phyloP scores from a whole-genome alignment of 257 asterid genomes.

The Jacaranda mimosifolia region DNA sequence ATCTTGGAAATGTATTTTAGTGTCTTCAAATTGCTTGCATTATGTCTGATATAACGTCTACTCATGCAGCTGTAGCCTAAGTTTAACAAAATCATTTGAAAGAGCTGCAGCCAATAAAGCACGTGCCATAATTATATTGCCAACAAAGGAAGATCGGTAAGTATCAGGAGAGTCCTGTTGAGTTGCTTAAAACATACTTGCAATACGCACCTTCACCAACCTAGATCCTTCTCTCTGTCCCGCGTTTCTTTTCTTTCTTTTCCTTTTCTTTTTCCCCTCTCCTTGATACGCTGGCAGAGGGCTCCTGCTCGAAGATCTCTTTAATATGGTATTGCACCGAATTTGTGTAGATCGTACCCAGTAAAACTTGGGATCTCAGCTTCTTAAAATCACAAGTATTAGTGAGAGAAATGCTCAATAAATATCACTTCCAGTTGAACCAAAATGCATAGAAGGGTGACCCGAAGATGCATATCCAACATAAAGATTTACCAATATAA shows the following conservation, averaged over 20 bases:
- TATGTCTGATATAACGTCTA: slow-evolving; percentile 43
- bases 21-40: slow-evolving; percentile 26
- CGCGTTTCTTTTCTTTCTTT: not conserved
- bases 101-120: slow-evolving; percentile 98
- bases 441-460: not conserved
- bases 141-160: slow-evolving; percentile 87
- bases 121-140: slow-evolving; percentile 91
- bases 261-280: not conserved
- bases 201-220: not conserved
- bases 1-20: not conserved
- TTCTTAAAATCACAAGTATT: not conserved
- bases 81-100: slow-evolving; percentile 90
- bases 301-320: not conserved
- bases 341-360: not conserved
- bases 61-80: slow-evolving; percentile 87
- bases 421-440: not conserved
- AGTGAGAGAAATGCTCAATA: not conserved
- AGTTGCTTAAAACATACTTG: slow-evolving; percentile 18
- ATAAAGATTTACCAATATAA: not conserved
- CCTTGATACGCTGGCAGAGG: not conserved
- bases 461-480: not conserved
- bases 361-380: not conserved
- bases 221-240: not conserved
- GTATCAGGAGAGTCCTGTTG: slow-evolving; percentile 34
- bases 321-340: slow-evolving; percentile 9